Conservation (phyloP, 495 filamentous ascomycete genomes). For the Tuber microsphaerosporum region DNA sequence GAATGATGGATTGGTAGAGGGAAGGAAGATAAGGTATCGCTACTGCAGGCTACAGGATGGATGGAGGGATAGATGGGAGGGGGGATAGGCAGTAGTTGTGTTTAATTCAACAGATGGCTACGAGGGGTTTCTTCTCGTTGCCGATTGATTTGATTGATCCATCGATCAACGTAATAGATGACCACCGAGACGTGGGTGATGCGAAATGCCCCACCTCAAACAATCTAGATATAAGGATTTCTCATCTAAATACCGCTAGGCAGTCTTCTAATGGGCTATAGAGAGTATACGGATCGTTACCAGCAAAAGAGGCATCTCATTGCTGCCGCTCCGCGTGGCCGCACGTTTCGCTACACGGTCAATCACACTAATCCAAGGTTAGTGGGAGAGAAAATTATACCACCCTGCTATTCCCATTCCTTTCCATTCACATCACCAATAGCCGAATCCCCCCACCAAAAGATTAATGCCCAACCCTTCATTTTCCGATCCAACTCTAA, state of each 20-base stretch:
- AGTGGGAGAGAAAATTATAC: neutral
- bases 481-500: neutral
- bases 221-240: neutral
- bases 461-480: neutral
- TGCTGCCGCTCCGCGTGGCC: neutral
- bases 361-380: neutral
- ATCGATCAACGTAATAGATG: neutral
- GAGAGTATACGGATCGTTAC: neutral
- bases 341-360: neutral
- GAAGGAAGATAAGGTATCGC: neutral
- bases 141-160: neutral
- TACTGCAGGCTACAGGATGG: neutral
- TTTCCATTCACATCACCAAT: neutral
- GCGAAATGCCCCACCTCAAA: neutral
- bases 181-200: neutral
- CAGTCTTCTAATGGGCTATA: neutral
- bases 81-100: neutral
- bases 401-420: neutral
- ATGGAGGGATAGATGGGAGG: neutral
- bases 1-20: neutral
- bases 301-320: neutral
- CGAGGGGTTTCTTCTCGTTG: neutral
- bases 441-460: neutral
- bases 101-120: neutral
- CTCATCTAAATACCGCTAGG: neutral